phyloP scores from a whole-genome alignment of 257 asterid genomes.

The Henckelia pumila region DNA sequence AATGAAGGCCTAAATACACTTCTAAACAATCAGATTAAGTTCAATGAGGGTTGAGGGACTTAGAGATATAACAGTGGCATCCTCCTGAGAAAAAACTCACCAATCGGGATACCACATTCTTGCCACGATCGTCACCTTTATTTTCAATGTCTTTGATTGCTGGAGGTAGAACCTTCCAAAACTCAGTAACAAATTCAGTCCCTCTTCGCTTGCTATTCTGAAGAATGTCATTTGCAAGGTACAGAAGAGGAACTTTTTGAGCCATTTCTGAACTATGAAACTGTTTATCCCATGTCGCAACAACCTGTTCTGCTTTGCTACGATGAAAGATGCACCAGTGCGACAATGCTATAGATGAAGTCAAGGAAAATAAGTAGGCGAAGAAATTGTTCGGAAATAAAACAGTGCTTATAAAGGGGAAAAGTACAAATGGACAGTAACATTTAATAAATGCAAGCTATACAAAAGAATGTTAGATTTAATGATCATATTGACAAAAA shows the following conservation, averaged over 20 bases:
- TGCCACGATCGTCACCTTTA: conserved; percentile 74
- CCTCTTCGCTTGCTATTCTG: conserved; percentile 96
- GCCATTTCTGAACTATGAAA: conserved; percentile 65
- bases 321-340: conserved; percentile 99
- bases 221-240: conserved; percentile 90
- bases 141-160: conserved; percentile 68
- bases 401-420: background rate
- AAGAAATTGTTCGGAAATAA: conserved; percentile 4
- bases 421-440: background rate
- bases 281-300: conserved; percentile 85
- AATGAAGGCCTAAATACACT: background rate
- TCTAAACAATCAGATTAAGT: background rate
- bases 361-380: conserved; percentile 36
- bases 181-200: conserved; percentile 78
- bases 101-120: conserved; percentile 74
- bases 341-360: conserved; percentile 61
- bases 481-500: background rate
- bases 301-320: conserved; percentile 78
- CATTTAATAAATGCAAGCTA: background rate
- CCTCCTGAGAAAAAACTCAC: conserved; percentile 40
- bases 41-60: conserved; percentile 5
- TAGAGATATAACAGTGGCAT: background rate
- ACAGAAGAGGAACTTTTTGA: conserved; percentile 77
- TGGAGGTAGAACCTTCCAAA: conserved; percentile 94
- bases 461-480: background rate